A percentile compares a stretch with the other conserved stretches of the same genome.
Conservation (phyloP, 1,284 basidiomycete genomes). For the Dichomitus squalens region DNA sequence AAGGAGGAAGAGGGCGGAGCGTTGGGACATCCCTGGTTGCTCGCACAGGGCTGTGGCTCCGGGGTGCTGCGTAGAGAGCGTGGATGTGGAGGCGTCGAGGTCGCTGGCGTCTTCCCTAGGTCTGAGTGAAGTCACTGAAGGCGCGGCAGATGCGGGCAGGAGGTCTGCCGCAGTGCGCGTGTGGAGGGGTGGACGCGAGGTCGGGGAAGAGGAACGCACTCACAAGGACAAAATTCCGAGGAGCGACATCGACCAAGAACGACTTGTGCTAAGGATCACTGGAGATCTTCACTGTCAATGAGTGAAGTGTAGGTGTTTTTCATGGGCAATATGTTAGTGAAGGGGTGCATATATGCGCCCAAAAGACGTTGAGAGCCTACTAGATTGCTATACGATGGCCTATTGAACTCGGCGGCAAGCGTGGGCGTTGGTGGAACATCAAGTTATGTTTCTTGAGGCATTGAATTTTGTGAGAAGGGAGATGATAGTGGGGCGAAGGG, state of each 20-base stretch:
- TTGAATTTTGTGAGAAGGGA: too few relatives aligned
- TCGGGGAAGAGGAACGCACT: slow-evolving; percentile 46
- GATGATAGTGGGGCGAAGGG: too few relatives aligned
- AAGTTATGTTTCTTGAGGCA: too few relatives aligned
- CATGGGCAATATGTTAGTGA: too few relatives aligned
- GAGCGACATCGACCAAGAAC: neutral
- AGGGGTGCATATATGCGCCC: too few relatives aligned
- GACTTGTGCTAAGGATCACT: slow-evolving; percentile 45
- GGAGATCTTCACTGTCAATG: slow-evolving; percentile 70
- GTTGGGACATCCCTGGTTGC: slow-evolving; percentile 27
- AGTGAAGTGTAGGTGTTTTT: too few relatives aligned
- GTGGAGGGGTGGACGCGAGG: slow-evolving; percentile 17
- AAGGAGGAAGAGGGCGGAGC: slow-evolving; percentile 46
- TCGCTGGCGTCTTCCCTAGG: slow-evolving; percentile 28
- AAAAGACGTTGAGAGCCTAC: too few relatives aligned
- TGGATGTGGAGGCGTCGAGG: slow-evolving; percentile 36
- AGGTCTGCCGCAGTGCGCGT: slow-evolving; percentile 5
- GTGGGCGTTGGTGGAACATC: too few relatives aligned
- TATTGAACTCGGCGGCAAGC: too few relatives aligned
- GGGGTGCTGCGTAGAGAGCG: slow-evolving; percentile 31
- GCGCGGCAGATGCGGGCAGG: slow-evolving; percentile 24
- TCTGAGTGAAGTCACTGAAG: slow-evolving; percentile 29
- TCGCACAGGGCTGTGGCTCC: slow-evolving; percentile 27
- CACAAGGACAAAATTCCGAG: slow-evolving; percentile 11
- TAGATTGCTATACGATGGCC: too few relatives aligned